These are phyloP conservation scores for Aspergillus sp. DNA, from an alignment of 2,329 filamentous ascomycete species.

Conservation along the genomic window DNA sequence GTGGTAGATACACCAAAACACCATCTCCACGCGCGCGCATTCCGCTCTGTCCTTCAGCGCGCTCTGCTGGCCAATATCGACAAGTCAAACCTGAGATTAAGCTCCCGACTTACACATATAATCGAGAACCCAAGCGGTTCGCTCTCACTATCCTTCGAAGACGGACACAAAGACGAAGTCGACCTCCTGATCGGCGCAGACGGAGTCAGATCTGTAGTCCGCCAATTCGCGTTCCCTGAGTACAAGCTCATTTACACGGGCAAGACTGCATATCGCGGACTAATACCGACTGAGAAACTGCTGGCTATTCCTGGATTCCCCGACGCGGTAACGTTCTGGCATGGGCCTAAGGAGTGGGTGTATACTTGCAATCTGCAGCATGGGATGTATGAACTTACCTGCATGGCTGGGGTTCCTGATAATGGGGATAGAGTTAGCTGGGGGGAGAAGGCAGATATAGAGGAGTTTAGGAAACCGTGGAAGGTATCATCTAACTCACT, in stretches of 20 bases:
- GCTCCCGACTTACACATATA: conserved; percentile 5
- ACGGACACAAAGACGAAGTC: conserved; percentile 5
- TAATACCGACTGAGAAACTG: conserved; percentile 8
- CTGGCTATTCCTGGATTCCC: conserved; percentile 9
- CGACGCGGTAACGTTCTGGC: conserved; percentile 16
- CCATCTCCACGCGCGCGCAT: conserved; percentile 10
- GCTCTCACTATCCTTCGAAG: conserved; percentile 6
- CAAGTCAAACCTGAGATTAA: conserved; percentile 1
- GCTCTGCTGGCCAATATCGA: conserved; percentile 5
- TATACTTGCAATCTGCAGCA: conserved; percentile 15
- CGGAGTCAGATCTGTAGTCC: conserved; percentile 16
- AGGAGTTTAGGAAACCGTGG: conserved; percentile 11
- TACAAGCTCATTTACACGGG: conserved; percentile 13
- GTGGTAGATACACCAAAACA: conserved; percentile 5
- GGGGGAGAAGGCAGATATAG: conserved; percentile 10
- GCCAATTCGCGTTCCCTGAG: conserved; percentile 13
- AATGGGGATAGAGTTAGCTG: conserved; percentile 9
- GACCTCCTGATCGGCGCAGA: conserved; percentile 16
- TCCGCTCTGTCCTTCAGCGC: conserved; percentile 14
- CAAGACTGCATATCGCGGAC: conserved; percentile 12
- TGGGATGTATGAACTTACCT: conserved; percentile 13
- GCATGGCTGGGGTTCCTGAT: conserved; percentile 5
- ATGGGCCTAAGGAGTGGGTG: conserved; percentile 12
- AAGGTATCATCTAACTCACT: background rate
- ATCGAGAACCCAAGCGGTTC: background rate